phyloP scores from a whole-genome alignment of 176 grass and related monocot species.

The Elymus sibiricus region DNA sequence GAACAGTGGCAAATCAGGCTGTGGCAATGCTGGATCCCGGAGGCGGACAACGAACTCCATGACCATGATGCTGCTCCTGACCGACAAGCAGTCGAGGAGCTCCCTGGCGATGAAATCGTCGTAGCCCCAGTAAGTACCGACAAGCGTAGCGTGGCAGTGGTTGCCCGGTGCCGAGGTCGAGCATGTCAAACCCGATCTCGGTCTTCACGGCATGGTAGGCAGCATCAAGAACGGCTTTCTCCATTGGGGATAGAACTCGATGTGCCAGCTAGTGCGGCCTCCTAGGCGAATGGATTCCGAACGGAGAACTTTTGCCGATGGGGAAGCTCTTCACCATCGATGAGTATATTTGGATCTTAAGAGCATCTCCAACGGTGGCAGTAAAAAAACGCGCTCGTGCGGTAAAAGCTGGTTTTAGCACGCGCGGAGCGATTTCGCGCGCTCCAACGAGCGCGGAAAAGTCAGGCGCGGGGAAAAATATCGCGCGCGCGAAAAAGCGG shows the following conservation, averaged over 20 bases:
- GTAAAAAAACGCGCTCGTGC: no score
- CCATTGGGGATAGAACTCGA: background rate
- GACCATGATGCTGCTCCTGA: background rate
- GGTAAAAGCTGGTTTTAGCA: no score
- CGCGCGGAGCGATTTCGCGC: no score
- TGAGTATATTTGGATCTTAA: background rate
- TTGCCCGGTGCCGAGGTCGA: background rate
- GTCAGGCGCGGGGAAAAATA: no score
- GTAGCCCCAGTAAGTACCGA: background rate
- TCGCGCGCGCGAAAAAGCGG: no score
- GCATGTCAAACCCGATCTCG: background rate
- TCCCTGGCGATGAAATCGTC: background rate
- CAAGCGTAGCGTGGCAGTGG: background rate
- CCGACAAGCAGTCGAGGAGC: background rate
- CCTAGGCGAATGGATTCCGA: background rate
- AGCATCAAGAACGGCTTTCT: background rate
- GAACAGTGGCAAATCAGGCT: no score
- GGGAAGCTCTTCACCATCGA: background rate
- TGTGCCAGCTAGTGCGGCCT: background rate
- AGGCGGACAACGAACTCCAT: background rate
- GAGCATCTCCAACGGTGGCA: no score
- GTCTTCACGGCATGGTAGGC: background rate
- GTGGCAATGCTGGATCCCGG: no score
- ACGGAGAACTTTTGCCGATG: background rate
- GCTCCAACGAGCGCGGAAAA: no score